Percentiles rank a stretch among this genome's conserved stretches.
Conservation (phyloP, 257 asterid genomes). For the Solanum ossicruentum region DNA sequence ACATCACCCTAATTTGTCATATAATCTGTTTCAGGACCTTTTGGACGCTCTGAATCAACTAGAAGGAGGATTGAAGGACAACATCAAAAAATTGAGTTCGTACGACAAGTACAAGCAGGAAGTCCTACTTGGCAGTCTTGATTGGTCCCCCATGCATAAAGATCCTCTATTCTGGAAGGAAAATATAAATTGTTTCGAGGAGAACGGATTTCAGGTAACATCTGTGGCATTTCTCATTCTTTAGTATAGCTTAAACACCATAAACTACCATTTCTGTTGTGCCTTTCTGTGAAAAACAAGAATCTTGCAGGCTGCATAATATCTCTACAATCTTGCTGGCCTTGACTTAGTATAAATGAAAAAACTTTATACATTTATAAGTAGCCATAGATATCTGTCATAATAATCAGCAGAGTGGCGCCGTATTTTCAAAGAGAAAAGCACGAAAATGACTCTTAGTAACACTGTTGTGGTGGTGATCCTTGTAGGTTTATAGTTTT, state of each 20-base stretch:
- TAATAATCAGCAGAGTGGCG: neutral
- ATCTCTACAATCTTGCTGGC: neutral
- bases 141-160: constrained; percentile 93
- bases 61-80: constrained; percentile 63
- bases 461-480: neutral
- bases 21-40: constrained; percentile 44
- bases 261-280: neutral
- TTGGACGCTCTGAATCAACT: constrained; percentile 66
- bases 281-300: neutral
- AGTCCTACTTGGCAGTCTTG: constrained; percentile 84
- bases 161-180: constrained; percentile 83
- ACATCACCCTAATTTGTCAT: neutral
- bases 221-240: neutral
- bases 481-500: neutral
- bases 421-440: neutral
- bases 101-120: constrained; percentile 82
- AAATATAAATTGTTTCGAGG: constrained; percentile 55
- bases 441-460: neutral
- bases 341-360: neutral
- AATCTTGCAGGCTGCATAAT: neutral
- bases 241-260: neutral
- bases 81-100: constrained; percentile 69
- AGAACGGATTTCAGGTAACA: constrained; percentile 80
- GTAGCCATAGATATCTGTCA: neutral
- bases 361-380: neutral